Evolutionary conservation across 495 filamentous ascomycete genomes (phyloP).

Genomic region (Xylaria nigripes): DNA sequence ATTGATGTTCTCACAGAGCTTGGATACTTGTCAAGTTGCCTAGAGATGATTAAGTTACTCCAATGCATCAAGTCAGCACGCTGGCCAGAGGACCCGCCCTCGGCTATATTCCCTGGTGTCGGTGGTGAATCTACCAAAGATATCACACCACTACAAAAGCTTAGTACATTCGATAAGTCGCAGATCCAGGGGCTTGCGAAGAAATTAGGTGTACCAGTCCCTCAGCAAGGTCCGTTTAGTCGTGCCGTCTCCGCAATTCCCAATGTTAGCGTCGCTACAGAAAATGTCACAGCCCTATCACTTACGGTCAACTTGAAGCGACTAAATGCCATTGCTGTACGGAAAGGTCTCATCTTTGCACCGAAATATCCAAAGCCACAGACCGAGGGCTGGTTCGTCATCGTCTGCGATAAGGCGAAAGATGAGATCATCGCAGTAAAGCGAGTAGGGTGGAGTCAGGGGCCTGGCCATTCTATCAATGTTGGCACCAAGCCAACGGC

Average conservation of each 20-base stretch:
- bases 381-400: conserved; percentile 85
- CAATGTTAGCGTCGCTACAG: conserved; percentile 54
- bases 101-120: conserved; percentile 78
- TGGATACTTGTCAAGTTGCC: conserved; percentile 63
- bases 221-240: conserved; percentile 37
- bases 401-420: conserved; percentile 54
- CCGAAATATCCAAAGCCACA: conserved; percentile 91
- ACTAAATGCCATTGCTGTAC: conserved; percentile 52
- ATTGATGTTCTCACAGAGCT: conserved; percentile 94
- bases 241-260: conserved; percentile 58
- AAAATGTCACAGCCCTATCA: conserved; percentile 49
- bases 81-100: conserved; percentile 76
- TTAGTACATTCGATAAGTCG: conserved; percentile 28
- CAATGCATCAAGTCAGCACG: conserved; percentile 86
- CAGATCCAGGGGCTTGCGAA: conserved; percentile 39
- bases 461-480: conserved; percentile 16
- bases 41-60: conserved; percentile 74
- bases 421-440: conserved; percentile 83
- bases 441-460: conserved; percentile 61
- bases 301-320: conserved; percentile 58
- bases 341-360: conserved; percentile 67
- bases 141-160: conserved; percentile 25
- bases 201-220: conserved; percentile 29
- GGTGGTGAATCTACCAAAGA: conserved; percentile 33
- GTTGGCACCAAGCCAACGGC: conserved; percentile 35